A percentile compares a stretch with the other conserved stretches of the same genome.
Conservation (phyloP, 257 asterid species). For the Nicotiana obtusifolia region DNA sequence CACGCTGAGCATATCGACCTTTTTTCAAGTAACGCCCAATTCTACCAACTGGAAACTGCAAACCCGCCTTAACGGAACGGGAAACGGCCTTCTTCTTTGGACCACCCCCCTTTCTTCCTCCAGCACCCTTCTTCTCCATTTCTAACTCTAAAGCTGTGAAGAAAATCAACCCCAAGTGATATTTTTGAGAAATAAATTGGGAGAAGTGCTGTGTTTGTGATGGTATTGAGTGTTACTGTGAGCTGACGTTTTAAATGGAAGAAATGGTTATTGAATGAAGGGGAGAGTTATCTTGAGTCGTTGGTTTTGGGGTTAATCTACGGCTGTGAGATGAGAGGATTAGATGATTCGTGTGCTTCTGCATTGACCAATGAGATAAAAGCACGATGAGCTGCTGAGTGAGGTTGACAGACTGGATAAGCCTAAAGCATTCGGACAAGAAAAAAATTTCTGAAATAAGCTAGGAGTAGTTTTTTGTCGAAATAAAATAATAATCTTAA, state of each 20-base stretch:
- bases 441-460: no score
- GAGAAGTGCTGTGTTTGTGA: background rate
- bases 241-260: background rate
- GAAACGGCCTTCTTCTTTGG: slow-evolving; percentile 50
- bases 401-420: background rate
- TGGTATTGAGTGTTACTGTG: background rate
- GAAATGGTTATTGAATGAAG: background rate
- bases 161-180: background rate
- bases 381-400: background rate
- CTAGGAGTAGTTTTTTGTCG: no score
- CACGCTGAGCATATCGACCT: slow-evolving; percentile 41
- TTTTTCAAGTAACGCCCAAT: slow-evolving; percentile 54
- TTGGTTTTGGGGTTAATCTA: background rate
- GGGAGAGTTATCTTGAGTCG: background rate
- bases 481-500: no score
- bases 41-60: slow-evolving; percentile 53
- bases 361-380: background rate
- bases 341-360: background rate
- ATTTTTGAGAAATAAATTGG: background rate
- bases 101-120: slow-evolving; percentile 44
- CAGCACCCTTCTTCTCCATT: slow-evolving; percentile 49
- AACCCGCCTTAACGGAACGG: slow-evolving; percentile 45
- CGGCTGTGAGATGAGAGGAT: background rate
- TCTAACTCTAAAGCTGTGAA: slow-evolving; percentile 20
- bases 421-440: background rate